A percentile compares a stretch with the other conserved stretches of the same genome.
Conservation (phyloP, 2,329 filamentous ascomycete genomes). For the Calonectria honghensis region DNA sequence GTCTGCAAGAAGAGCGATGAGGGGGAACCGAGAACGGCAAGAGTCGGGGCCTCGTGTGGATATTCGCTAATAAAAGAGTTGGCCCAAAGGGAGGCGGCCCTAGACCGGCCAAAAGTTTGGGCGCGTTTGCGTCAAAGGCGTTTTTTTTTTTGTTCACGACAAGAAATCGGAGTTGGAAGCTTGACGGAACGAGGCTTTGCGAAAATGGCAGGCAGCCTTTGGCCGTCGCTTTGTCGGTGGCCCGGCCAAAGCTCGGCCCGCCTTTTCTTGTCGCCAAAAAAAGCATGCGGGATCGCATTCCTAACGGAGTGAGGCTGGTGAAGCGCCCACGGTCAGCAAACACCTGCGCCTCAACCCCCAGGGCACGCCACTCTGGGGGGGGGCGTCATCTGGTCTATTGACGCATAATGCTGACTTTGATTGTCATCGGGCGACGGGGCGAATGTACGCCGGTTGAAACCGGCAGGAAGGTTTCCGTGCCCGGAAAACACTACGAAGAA, state of each 20-base stretch:
- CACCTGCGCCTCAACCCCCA: slow-evolving; percentile 32
- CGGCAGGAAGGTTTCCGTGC: slow-evolving; percentile 18
- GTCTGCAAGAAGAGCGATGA: background rate
- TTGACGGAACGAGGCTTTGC: slow-evolving; percentile 22
- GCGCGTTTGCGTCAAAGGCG: slow-evolving; percentile 25
- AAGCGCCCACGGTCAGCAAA: slow-evolving; percentile 12
- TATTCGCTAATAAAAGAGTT: slow-evolving; percentile 20
- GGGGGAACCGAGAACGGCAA: background rate
- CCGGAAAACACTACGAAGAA: background rate
- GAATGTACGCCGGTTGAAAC: slow-evolving; percentile 17
- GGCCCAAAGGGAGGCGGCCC: slow-evolving; percentile 7
- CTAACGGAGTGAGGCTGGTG: slow-evolving; percentile 25
- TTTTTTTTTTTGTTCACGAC: slow-evolving; percentile 10
- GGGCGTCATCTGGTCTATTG: background rate
- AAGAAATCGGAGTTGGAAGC: slow-evolving; percentile 14
- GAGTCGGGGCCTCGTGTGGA: background rate
- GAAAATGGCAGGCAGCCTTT: background rate
- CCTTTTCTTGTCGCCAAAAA: background rate
- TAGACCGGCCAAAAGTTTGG: slow-evolving; percentile 24
- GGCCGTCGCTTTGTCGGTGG: slow-evolving; percentile 20
- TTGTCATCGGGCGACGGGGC: slow-evolving; percentile 12
- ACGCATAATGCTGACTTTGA: slow-evolving; percentile 11
- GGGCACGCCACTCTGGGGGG: slow-evolving; percentile 4
- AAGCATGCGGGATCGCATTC: slow-evolving; percentile 37
- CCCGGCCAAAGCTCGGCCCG: slow-evolving; percentile 37